A percentile compares a stretch with the other conserved stretches of the same genome.
Conservation (phyloP, 352 stramenopile species). For the Globisporangium mamillatum region DNA sequence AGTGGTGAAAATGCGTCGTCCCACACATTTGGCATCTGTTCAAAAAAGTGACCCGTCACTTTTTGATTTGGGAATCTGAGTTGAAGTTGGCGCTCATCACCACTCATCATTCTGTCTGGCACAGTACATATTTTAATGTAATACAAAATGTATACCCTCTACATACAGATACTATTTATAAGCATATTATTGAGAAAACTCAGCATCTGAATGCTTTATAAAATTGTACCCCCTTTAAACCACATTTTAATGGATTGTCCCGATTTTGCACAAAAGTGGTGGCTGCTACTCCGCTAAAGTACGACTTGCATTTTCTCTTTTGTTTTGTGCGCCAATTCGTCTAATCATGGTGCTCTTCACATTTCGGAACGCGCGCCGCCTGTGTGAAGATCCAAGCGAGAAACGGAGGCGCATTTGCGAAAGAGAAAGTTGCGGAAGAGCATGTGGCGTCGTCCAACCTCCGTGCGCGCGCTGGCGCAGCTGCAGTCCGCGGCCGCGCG, state of each 20-base stretch:
- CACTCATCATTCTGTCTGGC: neutral
- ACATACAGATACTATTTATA: neutral
- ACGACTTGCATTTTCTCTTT: neutral
- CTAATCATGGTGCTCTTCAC: conserved; percentile 3
- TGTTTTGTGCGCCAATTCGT: neutral
- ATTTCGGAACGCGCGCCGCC: neutral
- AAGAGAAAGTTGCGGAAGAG: neutral
- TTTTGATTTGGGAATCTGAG: neutral
- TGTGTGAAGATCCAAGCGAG: neutral
- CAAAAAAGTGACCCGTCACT: neutral
- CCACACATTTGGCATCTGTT: too few relatives aligned
- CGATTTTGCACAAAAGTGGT: neutral
- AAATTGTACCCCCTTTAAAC: neutral
- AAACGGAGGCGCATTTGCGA: neutral
- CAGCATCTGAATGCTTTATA: neutral
- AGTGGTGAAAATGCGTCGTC: too few relatives aligned
- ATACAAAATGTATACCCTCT: neutral
- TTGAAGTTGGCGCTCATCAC: conserved; percentile 4
- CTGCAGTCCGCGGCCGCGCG: conserved; percentile 15
- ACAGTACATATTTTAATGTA: neutral
- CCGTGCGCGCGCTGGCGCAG: conserved; percentile 24
- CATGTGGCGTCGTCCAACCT: conserved; percentile 32
- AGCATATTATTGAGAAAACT: too few relatives aligned
- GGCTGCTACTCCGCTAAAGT: conserved; percentile 10
- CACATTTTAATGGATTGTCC: neutral